These are phyloP conservation scores for Flagelloscypha sp. DNA, from an alignment of 768 basidiomycete species.

Conservation along the genomic window DNA sequence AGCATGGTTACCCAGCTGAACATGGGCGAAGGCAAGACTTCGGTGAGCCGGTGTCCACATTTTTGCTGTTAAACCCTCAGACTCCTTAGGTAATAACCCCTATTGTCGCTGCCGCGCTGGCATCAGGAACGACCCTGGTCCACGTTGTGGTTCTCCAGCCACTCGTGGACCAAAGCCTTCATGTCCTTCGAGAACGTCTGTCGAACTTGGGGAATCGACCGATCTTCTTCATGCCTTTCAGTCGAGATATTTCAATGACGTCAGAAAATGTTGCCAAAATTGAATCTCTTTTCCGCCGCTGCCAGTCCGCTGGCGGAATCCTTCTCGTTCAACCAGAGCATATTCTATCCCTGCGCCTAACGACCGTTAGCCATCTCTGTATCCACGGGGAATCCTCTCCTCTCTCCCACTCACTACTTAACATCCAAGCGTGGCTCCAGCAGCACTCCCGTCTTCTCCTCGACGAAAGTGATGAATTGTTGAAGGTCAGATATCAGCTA, in stretches of 20 bases:
- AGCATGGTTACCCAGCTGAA: slow-evolving; percentile 17
- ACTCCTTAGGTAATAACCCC: slow-evolving; percentile 14
- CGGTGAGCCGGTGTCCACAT: slow-evolving; percentile 14
- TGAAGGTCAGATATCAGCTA: slow-evolving; percentile 29
- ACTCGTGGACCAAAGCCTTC: slow-evolving; percentile 19
- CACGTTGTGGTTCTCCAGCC: slow-evolving; percentile 21
- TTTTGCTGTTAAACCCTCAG: no score
- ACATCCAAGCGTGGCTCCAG: slow-evolving; percentile 13
- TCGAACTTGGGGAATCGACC: slow-evolving; percentile 19
- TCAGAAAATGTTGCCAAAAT: neutral
- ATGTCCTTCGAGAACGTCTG: slow-evolving; percentile 15
- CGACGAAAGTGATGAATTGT: slow-evolving; percentile 19
- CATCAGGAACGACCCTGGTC: slow-evolving; percentile 16
- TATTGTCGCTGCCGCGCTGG: slow-evolving; percentile 14
- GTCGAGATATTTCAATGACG: neutral
- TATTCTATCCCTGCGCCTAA: slow-evolving; percentile 20
- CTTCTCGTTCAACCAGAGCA: slow-evolving; percentile 23
- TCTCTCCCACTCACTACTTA: slow-evolving; percentile 5
- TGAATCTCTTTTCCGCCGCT: slow-evolving; percentile 9
- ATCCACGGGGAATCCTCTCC: slow-evolving; percentile 1
- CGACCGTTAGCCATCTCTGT: slow-evolving; percentile 11
- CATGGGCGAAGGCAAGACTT: slow-evolving; percentile 27
- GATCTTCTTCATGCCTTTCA: slow-evolving; percentile 19
- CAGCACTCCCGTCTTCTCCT: slow-evolving; percentile 14
- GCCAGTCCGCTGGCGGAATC: slow-evolving; percentile 14